phyloP scores from a whole-genome alignment of 225 moss, liverwort and hornwort genomes.

The Bryoerythrophyllum caledonicum region DNA sequence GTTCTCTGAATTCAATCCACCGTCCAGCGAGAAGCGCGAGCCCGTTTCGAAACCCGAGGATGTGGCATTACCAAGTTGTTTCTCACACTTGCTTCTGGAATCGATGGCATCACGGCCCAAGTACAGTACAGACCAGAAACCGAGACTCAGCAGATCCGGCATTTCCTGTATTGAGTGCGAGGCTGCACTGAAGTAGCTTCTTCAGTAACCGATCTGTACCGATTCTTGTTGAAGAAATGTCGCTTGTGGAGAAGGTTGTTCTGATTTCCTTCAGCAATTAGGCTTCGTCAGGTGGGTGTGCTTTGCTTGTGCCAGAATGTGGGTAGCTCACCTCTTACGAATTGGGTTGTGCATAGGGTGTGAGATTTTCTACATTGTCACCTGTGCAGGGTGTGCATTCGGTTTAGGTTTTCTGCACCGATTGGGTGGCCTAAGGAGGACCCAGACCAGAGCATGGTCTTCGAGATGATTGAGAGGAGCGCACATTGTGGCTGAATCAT shows the following conservation, averaged over 20 bases:
- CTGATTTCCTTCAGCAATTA: not conserved
- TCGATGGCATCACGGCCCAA: not conserved
- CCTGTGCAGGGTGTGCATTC: not conserved
- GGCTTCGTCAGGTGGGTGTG: not conserved
- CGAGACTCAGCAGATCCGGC: not conserved
- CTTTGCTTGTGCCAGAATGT: not conserved
- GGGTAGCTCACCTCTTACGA: not conserved
- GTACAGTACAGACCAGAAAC: constrained; percentile 9
- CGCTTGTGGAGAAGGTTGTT: not conserved
- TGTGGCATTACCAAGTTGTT: too few relatives aligned
- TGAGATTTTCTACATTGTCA: not conserved
- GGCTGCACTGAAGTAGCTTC: not conserved
- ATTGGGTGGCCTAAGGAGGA: too few relatives aligned
- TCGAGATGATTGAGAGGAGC: constrained; percentile 9
- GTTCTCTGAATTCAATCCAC: not conserved
- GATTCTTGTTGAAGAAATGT: not conserved
- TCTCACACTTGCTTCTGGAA: constrained; percentile 20
- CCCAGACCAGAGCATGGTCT: not conserved
- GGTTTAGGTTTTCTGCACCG: not conserved
- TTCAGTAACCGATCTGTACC: not conserved
- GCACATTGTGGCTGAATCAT: not conserved
- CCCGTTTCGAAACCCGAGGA: not conserved
- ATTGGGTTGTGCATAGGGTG: constrained; percentile 15
- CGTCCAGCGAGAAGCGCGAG: not conserved
- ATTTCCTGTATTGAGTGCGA: not conserved